Evolutionary conservation across 2,329 filamentous ascomycete species (phyloP).

Genomic region (Falciphora oryzae): DNA sequence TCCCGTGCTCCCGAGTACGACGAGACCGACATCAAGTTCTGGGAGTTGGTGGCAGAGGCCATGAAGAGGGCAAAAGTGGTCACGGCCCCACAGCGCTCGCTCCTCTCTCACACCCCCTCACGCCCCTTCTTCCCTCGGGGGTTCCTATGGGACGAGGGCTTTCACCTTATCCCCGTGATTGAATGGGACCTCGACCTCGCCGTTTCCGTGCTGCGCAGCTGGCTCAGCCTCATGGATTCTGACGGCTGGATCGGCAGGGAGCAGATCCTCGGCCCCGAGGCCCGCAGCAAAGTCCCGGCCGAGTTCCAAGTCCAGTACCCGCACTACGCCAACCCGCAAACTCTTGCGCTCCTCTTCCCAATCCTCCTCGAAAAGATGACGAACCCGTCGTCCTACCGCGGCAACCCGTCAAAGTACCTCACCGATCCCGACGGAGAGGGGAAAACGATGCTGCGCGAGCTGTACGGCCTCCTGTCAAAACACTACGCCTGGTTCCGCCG

Average conservation of each 20-base stretch:
- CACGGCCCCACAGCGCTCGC: conserved; percentile 69
- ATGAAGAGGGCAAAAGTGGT: conserved; percentile 58
- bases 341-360: conserved; percentile 79
- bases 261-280: conserved; percentile 82
- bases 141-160: conserved; percentile 94
- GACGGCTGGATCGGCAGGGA: conserved; percentile 94
- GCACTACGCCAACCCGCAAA: conserved; percentile 90
- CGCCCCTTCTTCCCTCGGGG: conserved; percentile 87
- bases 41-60: conserved; percentile 77
- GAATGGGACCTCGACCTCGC: conserved; percentile 88
- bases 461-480: conserved; percentile 79
- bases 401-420: conserved; percentile 37
- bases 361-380: conserved; percentile 71
- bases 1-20: conserved; percentile 82
- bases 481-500: conserved; percentile 89
- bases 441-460: conserved; percentile 44
- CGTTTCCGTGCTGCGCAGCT: conserved; percentile 77
- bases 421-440: neutral
- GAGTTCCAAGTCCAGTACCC: conserved; percentile 91
- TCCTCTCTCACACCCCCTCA: conserved; percentile 83
- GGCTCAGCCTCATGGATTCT: conserved; percentile 90
- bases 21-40: conserved; percentile 85
- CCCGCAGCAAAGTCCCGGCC: conserved; percentile 78
- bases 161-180: conserved; percentile 79
- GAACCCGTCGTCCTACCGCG: conserved; percentile 50